Evolutionary conservation across 108 stramenopile genomes (phyloP).

Genomic region (Epithemia pelagica): DNA sequence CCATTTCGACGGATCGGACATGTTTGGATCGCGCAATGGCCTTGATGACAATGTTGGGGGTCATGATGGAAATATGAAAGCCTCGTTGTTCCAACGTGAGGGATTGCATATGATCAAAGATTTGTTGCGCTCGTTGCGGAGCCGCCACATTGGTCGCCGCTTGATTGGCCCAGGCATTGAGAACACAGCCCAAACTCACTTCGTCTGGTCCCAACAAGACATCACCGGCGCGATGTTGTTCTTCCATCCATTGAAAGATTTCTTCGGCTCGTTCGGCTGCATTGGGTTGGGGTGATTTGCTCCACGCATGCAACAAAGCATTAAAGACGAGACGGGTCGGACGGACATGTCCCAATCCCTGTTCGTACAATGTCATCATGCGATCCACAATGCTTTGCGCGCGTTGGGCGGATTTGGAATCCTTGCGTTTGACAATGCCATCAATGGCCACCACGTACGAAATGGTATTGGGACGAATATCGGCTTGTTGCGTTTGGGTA

Average conservation of each 20-base stretch:
- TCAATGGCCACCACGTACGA: conserved; percentile 40
- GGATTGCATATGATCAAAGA: conserved; percentile 60
- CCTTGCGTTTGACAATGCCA: conserved; percentile 25
- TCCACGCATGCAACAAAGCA: conserved; percentile 60
- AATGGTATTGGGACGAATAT: conserved; percentile 35
- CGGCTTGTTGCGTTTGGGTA: conserved; percentile 21
- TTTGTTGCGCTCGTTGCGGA: conserved; percentile 61
- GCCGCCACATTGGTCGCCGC: conserved; percentile 55
- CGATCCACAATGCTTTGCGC: conserved; percentile 65
- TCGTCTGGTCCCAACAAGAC: conserved; percentile 55
- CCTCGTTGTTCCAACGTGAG: conserved; percentile 30
- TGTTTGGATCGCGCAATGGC: conserved; percentile 60
- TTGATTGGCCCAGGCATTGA: conserved; percentile 69
- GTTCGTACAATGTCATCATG: conserved; percentile 59
- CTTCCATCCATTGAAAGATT: conserved; percentile 68
- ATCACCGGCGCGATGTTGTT: conserved; percentile 41
- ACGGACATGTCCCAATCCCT: conserved; percentile 39
- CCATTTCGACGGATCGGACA: conserved; percentile 33
- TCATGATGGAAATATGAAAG: conserved; percentile 31
- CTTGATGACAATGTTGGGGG: conserved; percentile 60
- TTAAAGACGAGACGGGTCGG: conserved; percentile 65
- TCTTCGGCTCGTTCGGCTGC: conserved; percentile 48
- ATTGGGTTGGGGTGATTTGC: conserved; percentile 34
- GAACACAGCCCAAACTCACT: conserved; percentile 53
- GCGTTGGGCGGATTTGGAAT: conserved; percentile 25